phyloP scores from a whole-genome alignment of 805 yeast species.

The Candida succiphila region DNA sequence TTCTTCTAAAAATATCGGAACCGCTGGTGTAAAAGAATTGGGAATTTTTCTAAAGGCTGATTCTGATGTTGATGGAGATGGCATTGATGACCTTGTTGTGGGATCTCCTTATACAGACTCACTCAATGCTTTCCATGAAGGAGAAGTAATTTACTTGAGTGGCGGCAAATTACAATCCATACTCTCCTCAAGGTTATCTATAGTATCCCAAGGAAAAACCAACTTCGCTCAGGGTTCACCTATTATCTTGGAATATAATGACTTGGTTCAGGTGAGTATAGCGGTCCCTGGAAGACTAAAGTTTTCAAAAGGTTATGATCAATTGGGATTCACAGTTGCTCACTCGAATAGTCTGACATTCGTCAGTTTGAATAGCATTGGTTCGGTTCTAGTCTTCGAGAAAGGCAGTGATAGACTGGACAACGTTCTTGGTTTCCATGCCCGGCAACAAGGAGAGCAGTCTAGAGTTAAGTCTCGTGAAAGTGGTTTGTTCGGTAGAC shows the following conservation, averaged over 20 bases:
- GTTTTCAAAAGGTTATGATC: slow-evolving; percentile 25
- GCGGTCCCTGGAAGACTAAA: slow-evolving; percentile 12
- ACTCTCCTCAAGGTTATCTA: too few relatives aligned
- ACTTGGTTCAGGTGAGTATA: too few relatives aligned
- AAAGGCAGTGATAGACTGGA: too few relatives aligned
- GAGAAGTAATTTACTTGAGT: slow-evolving; percentile 24
- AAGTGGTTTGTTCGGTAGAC: slow-evolving; percentile 19
- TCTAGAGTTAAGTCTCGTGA: slow-evolving; percentile 11
- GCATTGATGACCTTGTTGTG: slow-evolving; percentile 30
- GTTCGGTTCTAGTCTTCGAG: slow-evolving; percentile 27
- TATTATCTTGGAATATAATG: too few relatives aligned
- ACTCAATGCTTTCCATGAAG: slow-evolving; percentile 20
- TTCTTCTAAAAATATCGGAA: slow-evolving; percentile 24
- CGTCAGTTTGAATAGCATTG: slow-evolving; percentile 29
- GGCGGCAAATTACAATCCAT: slow-evolving; percentile 13
- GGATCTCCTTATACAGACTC: slow-evolving; percentile 33
- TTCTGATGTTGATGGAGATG: slow-evolving; percentile 27
- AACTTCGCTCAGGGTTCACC: too few relatives aligned
- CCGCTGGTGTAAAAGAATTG: slow-evolving; percentile 30
- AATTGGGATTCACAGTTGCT: slow-evolving; percentile 29
- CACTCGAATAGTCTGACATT: slow-evolving; percentile 17
- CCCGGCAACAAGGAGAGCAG: too few relatives aligned
- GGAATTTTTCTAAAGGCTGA: slow-evolving; percentile 29
- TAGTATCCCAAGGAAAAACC: too few relatives aligned
- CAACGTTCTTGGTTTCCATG: too few relatives aligned